Conservation (phyloP, 441 rosid species). For the Erodium trifolium region DNA sequence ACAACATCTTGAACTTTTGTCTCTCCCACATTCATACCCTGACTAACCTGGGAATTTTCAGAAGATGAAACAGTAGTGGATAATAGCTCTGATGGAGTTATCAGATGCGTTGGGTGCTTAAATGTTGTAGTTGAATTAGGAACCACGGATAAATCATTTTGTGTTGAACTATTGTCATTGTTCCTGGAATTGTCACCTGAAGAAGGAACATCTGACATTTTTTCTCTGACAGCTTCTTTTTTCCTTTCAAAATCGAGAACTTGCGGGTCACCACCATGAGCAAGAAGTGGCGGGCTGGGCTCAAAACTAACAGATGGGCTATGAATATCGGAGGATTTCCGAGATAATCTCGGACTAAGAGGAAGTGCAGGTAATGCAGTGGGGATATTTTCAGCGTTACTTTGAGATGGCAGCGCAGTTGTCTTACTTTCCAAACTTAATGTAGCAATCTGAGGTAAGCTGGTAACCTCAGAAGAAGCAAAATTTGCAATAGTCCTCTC, state of each 20-base stretch:
- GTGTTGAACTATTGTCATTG: slow-evolving; percentile 23
- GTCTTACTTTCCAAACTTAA: slow-evolving; percentile 33
- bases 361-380: slow-evolving; percentile 36
- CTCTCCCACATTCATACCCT: slow-evolving; percentile 27
- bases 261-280: slow-evolving; percentile 34
- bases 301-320: slow-evolving; percentile 31
- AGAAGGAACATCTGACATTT: slow-evolving; percentile 26
- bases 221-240: slow-evolving; percentile 23
- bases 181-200: slow-evolving; percentile 34
- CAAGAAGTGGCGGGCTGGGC: slow-evolving; percentile 25
- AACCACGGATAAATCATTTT: slow-evolving; percentile 25
- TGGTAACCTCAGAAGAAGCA: slow-evolving; percentile 35
- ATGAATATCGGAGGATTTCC: slow-evolving; percentile 44
- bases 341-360: slow-evolving; percentile 49
- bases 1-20: slow-evolving; percentile 29
- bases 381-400: slow-evolving; percentile 30
- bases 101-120: slow-evolving; percentile 45
- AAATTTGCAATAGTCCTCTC: slow-evolving; percentile 32
- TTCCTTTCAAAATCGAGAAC: slow-evolving; percentile 25
- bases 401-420: slow-evolving; percentile 27
- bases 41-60: slow-evolving; percentile 31
- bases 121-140: slow-evolving; percentile 29
- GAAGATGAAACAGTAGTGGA: slow-evolving; percentile 31
- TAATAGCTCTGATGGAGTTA: slow-evolving; percentile 47
- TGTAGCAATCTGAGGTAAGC: slow-evolving; percentile 27